Conservation (phyloP, 1,139 yeast genomes). For the Debaryomyces sp. region DNA sequence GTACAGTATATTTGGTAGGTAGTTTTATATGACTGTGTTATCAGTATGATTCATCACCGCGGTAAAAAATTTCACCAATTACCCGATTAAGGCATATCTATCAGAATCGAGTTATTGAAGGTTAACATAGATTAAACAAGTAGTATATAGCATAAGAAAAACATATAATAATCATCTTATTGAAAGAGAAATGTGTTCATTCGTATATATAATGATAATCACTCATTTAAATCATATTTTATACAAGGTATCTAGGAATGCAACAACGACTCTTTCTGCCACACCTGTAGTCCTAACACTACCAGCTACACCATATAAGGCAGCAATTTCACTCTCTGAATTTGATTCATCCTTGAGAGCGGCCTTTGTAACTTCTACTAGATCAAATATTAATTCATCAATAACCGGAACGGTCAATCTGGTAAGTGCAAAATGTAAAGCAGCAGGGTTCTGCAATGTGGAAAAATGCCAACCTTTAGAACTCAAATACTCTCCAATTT, state of each 20-base stretch:
- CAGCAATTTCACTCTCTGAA: slow-evolving; percentile 66
- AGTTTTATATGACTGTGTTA: not conserved
- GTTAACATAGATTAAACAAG: not conserved
- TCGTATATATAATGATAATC: not conserved
- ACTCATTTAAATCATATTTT: slow-evolving; percentile 31
- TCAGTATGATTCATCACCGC: slow-evolving; percentile 12
- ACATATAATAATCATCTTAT: not conserved
- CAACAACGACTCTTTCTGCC: slow-evolving; percentile 78
- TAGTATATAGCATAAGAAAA: not conserved
- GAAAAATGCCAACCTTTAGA: slow-evolving; percentile 88
- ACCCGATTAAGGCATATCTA: slow-evolving; percentile 9
- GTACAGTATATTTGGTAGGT: not conserved
- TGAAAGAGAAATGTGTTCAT: not conserved
- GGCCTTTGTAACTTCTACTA: slow-evolving; percentile 49
- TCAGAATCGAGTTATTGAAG: not conserved
- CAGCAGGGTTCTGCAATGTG: slow-evolving; percentile 85
- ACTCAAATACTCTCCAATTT: slow-evolving; percentile 68
- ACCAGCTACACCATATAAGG: slow-evolving; percentile 94
- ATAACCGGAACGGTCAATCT: slow-evolving; percentile 64
- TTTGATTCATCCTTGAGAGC: slow-evolving; percentile 29
- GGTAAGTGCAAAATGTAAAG: slow-evolving; percentile 88
- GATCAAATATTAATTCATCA: slow-evolving; percentile 60
- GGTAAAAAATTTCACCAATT: slow-evolving; percentile 10
- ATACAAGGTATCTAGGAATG: slow-evolving; percentile 79
- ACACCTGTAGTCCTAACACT: slow-evolving; percentile 81